Base-by-base conservation (phyloP, 2,329 filamentous ascomycete genomes). In the Camillea tinctor region DNA sequence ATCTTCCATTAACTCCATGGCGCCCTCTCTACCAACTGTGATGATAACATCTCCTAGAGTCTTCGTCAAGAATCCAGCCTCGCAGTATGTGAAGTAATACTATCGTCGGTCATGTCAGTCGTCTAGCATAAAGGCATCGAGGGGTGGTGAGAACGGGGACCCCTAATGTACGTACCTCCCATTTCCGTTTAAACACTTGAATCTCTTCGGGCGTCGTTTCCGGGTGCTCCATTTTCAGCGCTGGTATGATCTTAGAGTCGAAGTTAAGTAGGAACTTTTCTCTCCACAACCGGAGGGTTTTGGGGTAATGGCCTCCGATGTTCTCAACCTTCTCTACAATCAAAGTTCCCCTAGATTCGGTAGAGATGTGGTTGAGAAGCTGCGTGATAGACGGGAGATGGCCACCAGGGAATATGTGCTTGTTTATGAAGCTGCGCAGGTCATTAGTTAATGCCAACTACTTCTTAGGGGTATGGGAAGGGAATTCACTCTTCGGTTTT, bases 361-460 rank as follows among this genome's bases (percentile, higher is more conserved):
- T 78, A 49, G 80, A 82, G 64, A 92, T 88, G 36, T 87, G 81
- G 54, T 80, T 76, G 22, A 88, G 73, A 19, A 88, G 75, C 64
- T 87, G 82, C 15, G 79, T 83, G 30, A 80, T 79, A 2, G 81
- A 83, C 0, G 85, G 85, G 6, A 92, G 76, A 69, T 92, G 88
- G 0, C 89, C 90, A n/a, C 89, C 89, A 0, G 89, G 90, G 74
- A 93, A 92, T 57, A 92, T 92, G 74, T 92, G 91, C 63, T 87
- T 86, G 59, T 88, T 84, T 70, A 92, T 91, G 74, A 92, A 92
- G 70, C 80, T 81, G 59, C 3, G 36, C 19, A 22, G 1, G 17
- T 50, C 26, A 50, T 59, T 30, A 60, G 58, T 49, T 44, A 44
- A 2, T 17, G 36, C 11, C 11, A 52, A 24, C 44, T 26, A 51